These are phyloP conservation scores for Conidiobolus incongruus DNA, from an alignment of 371 early-diverging fungal species.

Conservation along the genomic window DNA sequence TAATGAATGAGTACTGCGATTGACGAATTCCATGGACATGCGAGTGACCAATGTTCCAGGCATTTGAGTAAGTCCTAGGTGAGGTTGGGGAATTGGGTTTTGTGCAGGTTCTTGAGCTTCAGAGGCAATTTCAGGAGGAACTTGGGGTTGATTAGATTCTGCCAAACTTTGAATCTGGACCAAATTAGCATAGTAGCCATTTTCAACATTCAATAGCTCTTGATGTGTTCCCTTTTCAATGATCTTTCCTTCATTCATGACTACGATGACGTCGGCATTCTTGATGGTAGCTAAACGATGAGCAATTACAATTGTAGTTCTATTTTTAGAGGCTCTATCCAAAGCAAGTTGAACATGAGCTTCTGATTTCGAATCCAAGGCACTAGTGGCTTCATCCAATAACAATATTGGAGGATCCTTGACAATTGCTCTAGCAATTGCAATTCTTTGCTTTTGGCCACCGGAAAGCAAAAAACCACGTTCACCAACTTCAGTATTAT, in stretches of 20 bases:
- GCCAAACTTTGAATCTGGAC: constrained; percentile 17
- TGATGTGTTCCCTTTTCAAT: constrained; percentile 49
- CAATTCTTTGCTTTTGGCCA: too few relatives aligned
- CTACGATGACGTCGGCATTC: constrained; percentile 65
- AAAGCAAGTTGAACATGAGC: constrained; percentile 49
- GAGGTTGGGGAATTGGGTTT: too few relatives aligned
- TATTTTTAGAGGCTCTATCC: constrained; percentile 41
- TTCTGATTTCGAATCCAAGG: constrained; percentile 32
- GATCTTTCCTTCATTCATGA: constrained; percentile 41
- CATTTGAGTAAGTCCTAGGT: too few relatives aligned
- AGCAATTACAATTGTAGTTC: constrained; percentile 84
- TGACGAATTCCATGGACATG: too few relatives aligned
- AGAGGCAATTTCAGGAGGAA: too few relatives aligned
- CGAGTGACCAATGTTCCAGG: too few relatives aligned
- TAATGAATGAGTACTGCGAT: too few relatives aligned
- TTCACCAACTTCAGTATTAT: constrained; percentile 44
- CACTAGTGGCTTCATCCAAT: constrained; percentile 37
- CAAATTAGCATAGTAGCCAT: constrained; percentile 26
- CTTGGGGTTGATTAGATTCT: constrained; percentile 1
- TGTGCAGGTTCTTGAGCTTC: not conserved
- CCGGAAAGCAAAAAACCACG: constrained; percentile 22
- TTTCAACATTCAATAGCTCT: constrained; percentile 18
- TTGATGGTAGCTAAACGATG: constrained; percentile 62
- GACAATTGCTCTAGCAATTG: constrained; percentile 59
- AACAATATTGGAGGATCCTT: constrained; percentile 31